These are phyloP conservation scores for Curvularia lunata DNA, from an alignment of 2,329 filamentous ascomycete genomes.

Conservation along the genomic window DNA sequence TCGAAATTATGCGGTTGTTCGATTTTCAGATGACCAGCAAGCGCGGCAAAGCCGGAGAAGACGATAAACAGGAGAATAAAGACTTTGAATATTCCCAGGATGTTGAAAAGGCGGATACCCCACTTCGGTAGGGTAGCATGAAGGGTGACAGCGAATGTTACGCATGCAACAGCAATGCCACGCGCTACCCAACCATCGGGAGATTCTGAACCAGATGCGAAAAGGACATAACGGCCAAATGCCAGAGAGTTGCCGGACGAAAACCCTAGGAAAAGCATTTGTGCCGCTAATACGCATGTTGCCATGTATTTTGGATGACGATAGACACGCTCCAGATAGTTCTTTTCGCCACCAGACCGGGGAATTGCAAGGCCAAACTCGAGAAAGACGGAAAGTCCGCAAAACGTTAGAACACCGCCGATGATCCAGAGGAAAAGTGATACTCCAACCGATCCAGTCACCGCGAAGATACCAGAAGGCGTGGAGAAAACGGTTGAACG, in stretches of 20 bases:
- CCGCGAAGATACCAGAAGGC: slow-evolving; percentile 62
- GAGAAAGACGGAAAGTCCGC: slow-evolving; percentile 66
- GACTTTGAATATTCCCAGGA: slow-evolving; percentile 67
- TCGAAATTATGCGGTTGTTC: slow-evolving; percentile 64
- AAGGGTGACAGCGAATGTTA: slow-evolving; percentile 62
- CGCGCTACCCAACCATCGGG: slow-evolving; percentile 64
- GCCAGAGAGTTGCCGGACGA: slow-evolving; percentile 65
- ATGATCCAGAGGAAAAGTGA: slow-evolving; percentile 62
- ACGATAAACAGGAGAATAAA: slow-evolving; percentile 66
- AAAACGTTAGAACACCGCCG: slow-evolving; percentile 61
- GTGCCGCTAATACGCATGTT: slow-evolving; percentile 65
- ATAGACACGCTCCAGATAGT: slow-evolving; percentile 70
- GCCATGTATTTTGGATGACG: slow-evolving; percentile 64
- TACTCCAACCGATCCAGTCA: slow-evolving; percentile 62
- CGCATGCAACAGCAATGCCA: slow-evolving; percentile 55
- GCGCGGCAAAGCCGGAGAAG: slow-evolving; percentile 58
- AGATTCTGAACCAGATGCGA: slow-evolving; percentile 57
- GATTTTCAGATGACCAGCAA: slow-evolving; percentile 42
- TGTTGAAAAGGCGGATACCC: slow-evolving; percentile 65
- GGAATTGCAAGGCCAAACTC: slow-evolving; percentile 69
- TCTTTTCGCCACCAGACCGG: slow-evolving; percentile 68
- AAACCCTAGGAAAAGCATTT: slow-evolving; percentile 68
- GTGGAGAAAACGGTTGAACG: slow-evolving; percentile 57
- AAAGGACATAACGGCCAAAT: slow-evolving; percentile 65
- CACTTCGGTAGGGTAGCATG: slow-evolving; percentile 63